A percentile compares a stretch with the other conserved stretches of the same genome.
phyloP scores from a whole-genome alignment of 345 rosid genomes.

The Bruguiera sexangula region DNA sequence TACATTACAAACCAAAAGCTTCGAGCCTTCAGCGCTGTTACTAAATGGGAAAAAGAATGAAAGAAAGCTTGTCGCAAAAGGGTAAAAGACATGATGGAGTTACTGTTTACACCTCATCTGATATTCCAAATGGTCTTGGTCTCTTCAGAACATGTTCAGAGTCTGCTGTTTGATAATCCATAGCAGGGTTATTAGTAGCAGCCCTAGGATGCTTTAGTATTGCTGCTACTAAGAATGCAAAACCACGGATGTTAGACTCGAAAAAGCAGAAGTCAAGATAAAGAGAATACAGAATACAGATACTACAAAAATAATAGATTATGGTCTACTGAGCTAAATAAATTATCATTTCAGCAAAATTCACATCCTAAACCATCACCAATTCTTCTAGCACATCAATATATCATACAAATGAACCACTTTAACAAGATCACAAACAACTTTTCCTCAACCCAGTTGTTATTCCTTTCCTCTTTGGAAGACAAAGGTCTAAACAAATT shows the following conservation, averaged over 20 bases:
- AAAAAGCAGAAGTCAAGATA: not conserved
- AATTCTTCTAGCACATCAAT: no score
- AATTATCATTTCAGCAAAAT: not conserved
- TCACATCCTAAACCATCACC: not conserved
- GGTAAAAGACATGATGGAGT: conserved; percentile 2
- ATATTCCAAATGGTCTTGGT: conserved; percentile 60
- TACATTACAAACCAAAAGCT: not conserved
- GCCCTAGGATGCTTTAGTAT: conserved; percentile 71
- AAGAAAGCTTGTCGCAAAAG: not conserved
- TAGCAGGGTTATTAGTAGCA: conserved; percentile 46
- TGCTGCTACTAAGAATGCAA: conserved; percentile 35
- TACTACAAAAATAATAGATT: not conserved
- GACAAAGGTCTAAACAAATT: no score
- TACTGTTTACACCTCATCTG: conserved; percentile 56
- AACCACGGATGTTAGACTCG: no score
- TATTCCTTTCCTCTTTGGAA: no score
- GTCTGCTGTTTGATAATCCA: conserved; percentile 80
- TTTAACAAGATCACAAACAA: no score
- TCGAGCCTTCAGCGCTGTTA: no score
- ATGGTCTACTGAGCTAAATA: not conserved
- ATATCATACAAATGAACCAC: no score
- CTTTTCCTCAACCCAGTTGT: no score
- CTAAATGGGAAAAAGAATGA: not conserved
- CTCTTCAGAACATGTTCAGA: conserved; percentile 72
- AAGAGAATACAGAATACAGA: not conserved